phyloP scores from a whole-genome alignment of 257 asterid genomes.

The Echium plantagineum region DNA sequence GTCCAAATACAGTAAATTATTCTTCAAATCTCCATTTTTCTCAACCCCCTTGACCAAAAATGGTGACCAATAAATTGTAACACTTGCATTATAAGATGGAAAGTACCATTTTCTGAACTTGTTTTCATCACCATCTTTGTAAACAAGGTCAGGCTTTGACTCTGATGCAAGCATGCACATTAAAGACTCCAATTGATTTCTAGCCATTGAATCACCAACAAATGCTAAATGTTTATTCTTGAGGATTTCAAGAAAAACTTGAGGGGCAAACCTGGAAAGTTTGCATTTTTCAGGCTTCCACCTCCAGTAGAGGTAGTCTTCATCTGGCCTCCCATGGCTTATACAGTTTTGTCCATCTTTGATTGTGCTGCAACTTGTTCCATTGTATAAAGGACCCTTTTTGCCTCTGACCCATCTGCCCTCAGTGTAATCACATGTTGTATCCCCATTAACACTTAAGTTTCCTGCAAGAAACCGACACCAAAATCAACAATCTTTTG shows the following conservation, averaged over 20 bases:
- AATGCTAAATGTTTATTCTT: slow-evolving; percentile 57
- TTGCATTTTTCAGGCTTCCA: slow-evolving; percentile 59
- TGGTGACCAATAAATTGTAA: slow-evolving; percentile 77
- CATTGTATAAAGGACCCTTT: slow-evolving; percentile 50
- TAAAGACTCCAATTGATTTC: slow-evolving; percentile 72
- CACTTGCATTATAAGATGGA: slow-evolving; percentile 25
- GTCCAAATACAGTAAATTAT: slow-evolving; percentile 41
- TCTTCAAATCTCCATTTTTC: slow-evolving; percentile 23
- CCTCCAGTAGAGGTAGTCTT: slow-evolving; percentile 49
- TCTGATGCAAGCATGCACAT: slow-evolving; percentile 51
- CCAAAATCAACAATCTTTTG: not conserved
- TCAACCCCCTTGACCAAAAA: slow-evolving; percentile 65
- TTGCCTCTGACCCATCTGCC: slow-evolving; percentile 48
- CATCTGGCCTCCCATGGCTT: slow-evolving; percentile 51
- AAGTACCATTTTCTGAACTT: slow-evolving; percentile 57
- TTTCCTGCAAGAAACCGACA: slow-evolving; percentile 19
- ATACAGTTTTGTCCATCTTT: slow-evolving; percentile 63
- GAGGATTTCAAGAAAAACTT: slow-evolving; percentile 33
- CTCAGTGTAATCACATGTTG: slow-evolving; percentile 45
- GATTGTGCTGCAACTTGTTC: slow-evolving; percentile 50
- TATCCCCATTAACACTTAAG: slow-evolving; percentile 1
- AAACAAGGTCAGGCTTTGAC: slow-evolving; percentile 39
- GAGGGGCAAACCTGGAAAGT: slow-evolving; percentile 51
- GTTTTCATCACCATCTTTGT: slow-evolving; percentile 39
- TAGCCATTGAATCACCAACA: slow-evolving; percentile 79